Base-by-base conservation (phyloP, 768 basidiomycete genomes). In the Suillus decipiens region DNA sequence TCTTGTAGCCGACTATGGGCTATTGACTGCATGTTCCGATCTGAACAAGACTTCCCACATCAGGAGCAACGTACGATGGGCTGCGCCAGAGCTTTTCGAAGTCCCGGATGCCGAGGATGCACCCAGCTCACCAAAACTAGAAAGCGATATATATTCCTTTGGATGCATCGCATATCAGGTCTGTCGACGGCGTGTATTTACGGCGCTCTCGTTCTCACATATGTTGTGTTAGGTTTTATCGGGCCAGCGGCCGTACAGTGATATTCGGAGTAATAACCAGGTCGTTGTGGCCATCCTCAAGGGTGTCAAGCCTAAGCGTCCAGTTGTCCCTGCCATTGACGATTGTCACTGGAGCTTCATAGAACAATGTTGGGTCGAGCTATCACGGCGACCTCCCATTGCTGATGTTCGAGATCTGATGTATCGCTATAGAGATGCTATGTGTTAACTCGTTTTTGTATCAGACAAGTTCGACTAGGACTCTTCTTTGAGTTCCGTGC, bases 281-380 rank as follows among this genome's bases (percentile, higher is more conserved):
- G 61, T 61, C 9, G 50, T 61, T 28, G 79, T 63, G 17, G 54
- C 54, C 6, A 59, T 62, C 31, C 22, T 42, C 3, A 61, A 34
- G 5, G 61, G 61, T 28, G 7, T 28, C 5, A 58, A 33, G 28
- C 55, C 61, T 17, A 31, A 34, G 17, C 57, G 61, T n/a, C 59
- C 80, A 79, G 0, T 74, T 75, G 12, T 50, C 66, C n/a, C 72
- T 74, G 5, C 78, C 78, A 59, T 76, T 79, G 14, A 72, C 72
- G 19, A 76, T 79, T 64, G 63, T 11, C 79, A 80, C 61, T 81
- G 80, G 80, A 66, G 72, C 1, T 71, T 82, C 19, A 80, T 81
- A 34, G 69, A 77, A 65, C 66, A 66, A 34, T 81, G 80, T 61
- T 82, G 80, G 80, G 33, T 37, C 8, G 55, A 56, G 22, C 9